A percentile compares a stretch with the other conserved stretches of the same genome.
Conservation (phyloP, 345 rosid species). For the Adansonia digitata region DNA sequence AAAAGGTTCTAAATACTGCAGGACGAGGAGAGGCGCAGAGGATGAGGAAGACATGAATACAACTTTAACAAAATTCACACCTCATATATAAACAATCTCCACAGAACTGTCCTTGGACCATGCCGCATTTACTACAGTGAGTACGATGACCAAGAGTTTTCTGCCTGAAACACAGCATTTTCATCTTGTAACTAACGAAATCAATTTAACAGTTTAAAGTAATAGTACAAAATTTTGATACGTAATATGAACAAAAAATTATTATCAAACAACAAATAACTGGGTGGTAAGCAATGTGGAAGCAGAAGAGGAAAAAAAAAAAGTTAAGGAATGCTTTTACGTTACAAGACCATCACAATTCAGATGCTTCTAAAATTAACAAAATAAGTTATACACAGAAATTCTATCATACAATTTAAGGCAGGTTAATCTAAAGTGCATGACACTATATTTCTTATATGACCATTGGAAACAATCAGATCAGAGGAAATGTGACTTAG, state of each 20-base stretch:
- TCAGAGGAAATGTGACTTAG: background rate
- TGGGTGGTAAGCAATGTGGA: background rate
- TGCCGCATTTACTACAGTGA: constrained; percentile 53
- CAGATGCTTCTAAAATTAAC: background rate
- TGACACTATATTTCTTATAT: background rate
- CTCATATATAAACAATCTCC: constrained; percentile 96
- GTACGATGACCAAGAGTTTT: constrained; percentile 89
- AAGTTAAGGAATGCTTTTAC: background rate
- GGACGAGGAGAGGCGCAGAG: background rate
- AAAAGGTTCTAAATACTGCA: background rate
- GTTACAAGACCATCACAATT: background rate
- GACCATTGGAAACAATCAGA: background rate
- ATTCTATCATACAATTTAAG: background rate
- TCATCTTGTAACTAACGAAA: constrained; percentile 1
- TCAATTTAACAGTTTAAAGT: background rate
- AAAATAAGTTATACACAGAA: background rate
- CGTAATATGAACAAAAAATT: background rate
- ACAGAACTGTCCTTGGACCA: constrained; percentile 81
- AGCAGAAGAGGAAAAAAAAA: background rate
- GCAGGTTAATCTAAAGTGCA: background rate
- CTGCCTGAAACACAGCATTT: constrained; percentile 53
- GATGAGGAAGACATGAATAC: background rate
- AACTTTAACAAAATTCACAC: constrained; percentile 24
- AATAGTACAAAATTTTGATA: background rate
- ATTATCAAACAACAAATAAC: background rate